Percentiles rank a stretch among this genome's conserved stretches.
Evolutionary conservation across 768 basidiomycete genomes (phyloP).

Genomic region (Phlebiopsis gigantea): DNA sequence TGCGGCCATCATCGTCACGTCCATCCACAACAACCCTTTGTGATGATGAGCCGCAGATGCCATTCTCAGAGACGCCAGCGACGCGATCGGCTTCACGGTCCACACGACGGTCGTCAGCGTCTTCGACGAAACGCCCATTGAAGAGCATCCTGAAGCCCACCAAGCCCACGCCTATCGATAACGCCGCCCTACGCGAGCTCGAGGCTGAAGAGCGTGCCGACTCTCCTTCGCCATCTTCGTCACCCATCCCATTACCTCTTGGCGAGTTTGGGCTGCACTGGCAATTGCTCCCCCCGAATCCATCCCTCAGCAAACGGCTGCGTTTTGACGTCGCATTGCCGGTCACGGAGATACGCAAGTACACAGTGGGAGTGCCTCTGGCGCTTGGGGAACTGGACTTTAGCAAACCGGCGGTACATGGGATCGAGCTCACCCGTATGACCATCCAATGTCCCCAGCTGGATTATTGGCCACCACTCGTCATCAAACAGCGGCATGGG

Average conservation of each 20-base stretch:
- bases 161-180: neutral
- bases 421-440: neutral
- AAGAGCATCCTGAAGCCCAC: slow-evolving; percentile 7
- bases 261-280: slow-evolving; percentile 4
- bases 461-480: slow-evolving; percentile 1
- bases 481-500: slow-evolving; percentile 2
- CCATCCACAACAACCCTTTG: neutral
- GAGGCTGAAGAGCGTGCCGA: neutral
- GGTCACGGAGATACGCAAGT: neutral
- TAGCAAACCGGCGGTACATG: slow-evolving; percentile 1
- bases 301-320: neutral
- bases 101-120: neutral
- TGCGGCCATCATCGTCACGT: neutral
- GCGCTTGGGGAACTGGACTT: neutral
- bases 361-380: neutral
- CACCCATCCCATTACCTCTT: neutral
- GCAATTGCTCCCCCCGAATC: slow-evolving; percentile 4
- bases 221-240: neutral
- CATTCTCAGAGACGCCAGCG: neutral
- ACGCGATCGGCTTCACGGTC: slow-evolving; percentile 2
- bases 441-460: slow-evolving; percentile 1
- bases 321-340: slow-evolving; percentile 4
- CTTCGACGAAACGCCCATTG: slow-evolving; percentile 2
- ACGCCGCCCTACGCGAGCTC: neutral
- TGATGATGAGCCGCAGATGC: neutral